A percentile compares a stretch with the other conserved stretches of the same genome.
Evolutionary conservation across 78 protist genomes (phyloP).

Genomic region (Monocercomonoides exilis): DNA sequence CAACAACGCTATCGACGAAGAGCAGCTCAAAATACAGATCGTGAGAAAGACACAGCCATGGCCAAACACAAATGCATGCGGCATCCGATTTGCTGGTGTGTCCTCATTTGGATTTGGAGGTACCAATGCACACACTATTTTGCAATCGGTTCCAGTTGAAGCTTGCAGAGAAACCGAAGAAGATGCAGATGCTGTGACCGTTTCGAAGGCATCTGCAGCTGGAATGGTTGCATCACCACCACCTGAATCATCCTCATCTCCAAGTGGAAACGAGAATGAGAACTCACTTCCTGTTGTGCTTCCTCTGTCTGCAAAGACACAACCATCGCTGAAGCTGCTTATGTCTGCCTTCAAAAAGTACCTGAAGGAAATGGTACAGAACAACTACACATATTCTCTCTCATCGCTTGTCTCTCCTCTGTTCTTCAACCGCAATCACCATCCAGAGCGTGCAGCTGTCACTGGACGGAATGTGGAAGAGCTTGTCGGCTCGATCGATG

Average conservation of each 20-base stretch:
- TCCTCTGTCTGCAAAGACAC: neutral
- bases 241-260: neutral
- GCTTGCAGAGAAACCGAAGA: neutral
- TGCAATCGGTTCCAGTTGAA: constrained; percentile 17
- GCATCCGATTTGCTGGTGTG: constrained; percentile 6
- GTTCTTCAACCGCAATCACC: neutral
- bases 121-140: constrained; percentile 18
- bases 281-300: neutral
- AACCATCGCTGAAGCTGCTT: neutral
- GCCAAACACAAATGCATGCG: neutral
- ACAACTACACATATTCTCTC: neutral
- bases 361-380: neutral
- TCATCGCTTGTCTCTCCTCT: neutral
- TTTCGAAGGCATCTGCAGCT: too few relatives aligned
- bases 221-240: too few relatives aligned
- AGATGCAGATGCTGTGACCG: neutral
- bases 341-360: neutral
- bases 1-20: neutral
- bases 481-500: neutral
- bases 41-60: neutral
- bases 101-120: constrained; percentile 38
- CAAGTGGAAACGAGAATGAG: neutral
- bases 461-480: neutral
- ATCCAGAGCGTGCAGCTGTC: neutral
- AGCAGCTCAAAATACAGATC: neutral